Evolutionary conservation across 2,329 filamentous ascomycete genomes (phyloP), one percentile per base, ranked within the genome.

Genomic region (Harringtonia aguacate): DNA sequence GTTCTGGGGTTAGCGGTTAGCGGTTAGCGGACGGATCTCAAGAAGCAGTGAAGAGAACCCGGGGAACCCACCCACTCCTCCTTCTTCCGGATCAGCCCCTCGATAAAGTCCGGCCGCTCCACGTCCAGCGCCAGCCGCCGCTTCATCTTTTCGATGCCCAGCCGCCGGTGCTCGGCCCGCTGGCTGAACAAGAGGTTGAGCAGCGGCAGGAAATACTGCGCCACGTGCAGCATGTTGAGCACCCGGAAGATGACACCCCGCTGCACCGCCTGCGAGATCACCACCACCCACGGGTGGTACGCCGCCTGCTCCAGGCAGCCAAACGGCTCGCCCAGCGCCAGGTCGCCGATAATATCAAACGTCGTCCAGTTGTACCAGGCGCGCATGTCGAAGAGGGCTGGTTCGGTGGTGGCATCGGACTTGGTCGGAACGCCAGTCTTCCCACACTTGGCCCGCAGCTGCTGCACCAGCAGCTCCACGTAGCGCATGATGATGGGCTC

Each of bases 251-350:
- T 17, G 10, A 44, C 43, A 17, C 47, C 29, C 8, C 44, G 45
- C 15, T 40, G 39, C 15, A 59, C 45, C 18, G 52, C 52, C 1
- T 50, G 42, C 15, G 51, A 36, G 20, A 63, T 53, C 8, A 50
- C 41, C 1, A 46, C 42, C 9, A 56, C 50, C 55, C 59, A 60
- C 27, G 53, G 52, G 27, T 51, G 41, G 17, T 50, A 51, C 30
- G 18, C 30, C 45, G 56, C 57, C 17, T 51, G 48, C 29, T 58
- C 47, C 13, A 65, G 49, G 44, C 56, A 57, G 10, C 55, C 55
- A 46, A 66, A 67, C 1, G 62, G 58, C 44, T 67, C 62, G 2
- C 65, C 67, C 48, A 69, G 69, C 0, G 65, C 60, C 39, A 70
- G 56, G 46, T 69, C 66, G 20, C 65, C 65, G 36, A 65, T 58